A percentile compares a stretch with the other conserved stretches of the same genome.
phyloP scores from a whole-genome alignment of 202 grass and related monocot species.

The Zoysia matrella region DNA sequence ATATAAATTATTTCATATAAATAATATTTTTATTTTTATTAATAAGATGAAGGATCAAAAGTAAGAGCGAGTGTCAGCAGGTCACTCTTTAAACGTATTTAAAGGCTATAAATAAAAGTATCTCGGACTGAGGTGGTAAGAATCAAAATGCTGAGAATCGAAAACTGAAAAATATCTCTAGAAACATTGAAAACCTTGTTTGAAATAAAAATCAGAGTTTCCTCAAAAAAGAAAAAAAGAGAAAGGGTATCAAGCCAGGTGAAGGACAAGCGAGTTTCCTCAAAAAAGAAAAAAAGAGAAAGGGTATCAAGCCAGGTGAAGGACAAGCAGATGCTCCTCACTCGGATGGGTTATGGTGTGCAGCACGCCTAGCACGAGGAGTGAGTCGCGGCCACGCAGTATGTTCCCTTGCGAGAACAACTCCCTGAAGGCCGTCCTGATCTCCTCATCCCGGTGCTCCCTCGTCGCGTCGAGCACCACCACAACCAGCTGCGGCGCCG shows the following conservation, averaged over 20 bases:
- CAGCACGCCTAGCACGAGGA: slow-evolving; percentile 73
- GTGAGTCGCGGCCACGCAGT: slow-evolving; percentile 52
- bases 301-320: neutral
- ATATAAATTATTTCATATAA: too few species aligned
- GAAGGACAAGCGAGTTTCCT: neutral
- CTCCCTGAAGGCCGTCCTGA: slow-evolving; percentile 36
- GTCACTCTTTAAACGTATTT: too few species aligned
- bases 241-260: neutral
- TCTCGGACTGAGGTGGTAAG: too few species aligned
- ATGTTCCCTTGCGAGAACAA: slow-evolving; percentile 50
- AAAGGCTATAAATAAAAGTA: too few species aligned
- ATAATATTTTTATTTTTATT: too few species aligned
- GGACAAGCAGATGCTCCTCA: slow-evolving; percentile 42
- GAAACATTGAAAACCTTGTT: too few species aligned
- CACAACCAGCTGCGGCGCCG: slow-evolving; percentile 60
- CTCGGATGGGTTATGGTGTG: slow-evolving; percentile 61
- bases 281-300: neutral
- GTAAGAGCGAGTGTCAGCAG: too few species aligned
- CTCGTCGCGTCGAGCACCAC: slow-evolving; percentile 64
- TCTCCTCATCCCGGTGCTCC: slow-evolving; percentile 57
- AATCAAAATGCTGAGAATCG: too few species aligned
- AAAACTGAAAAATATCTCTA: too few species aligned
- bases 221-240: neutral
- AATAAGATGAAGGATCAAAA: too few species aligned
- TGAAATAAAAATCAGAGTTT: too few species aligned